Conservation (phyloP, 225 moss, liverwort and hornwort species). For the Rhytidiadelphus loreus region DNA sequence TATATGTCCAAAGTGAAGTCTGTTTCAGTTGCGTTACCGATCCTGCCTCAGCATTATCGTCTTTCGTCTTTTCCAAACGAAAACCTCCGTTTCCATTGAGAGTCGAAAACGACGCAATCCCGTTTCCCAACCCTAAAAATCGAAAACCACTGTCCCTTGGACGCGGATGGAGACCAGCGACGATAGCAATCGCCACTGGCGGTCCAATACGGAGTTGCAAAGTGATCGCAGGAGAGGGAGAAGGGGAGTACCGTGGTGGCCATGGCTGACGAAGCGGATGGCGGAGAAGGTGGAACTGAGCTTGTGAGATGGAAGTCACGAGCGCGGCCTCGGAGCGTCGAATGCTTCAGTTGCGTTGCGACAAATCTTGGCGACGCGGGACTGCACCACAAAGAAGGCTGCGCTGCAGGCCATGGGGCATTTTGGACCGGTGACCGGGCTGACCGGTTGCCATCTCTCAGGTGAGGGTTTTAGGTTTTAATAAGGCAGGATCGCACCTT, state of each 20-base stretch:
- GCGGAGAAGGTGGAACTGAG: background rate
- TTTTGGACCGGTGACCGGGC: background rate
- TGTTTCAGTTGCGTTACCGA: background rate
- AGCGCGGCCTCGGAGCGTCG: background rate
- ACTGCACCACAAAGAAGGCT: background rate
- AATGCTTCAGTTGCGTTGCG: background rate
- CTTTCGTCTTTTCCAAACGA: too few relatives aligned
- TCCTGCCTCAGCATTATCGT: background rate
- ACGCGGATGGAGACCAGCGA: background rate
- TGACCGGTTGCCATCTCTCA: background rate
- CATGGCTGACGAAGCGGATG: background rate
- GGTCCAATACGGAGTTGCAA: background rate
- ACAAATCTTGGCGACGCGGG: background rate
- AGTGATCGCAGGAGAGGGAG: background rate
- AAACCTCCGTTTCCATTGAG: background rate
- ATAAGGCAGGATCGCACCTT: background rate
- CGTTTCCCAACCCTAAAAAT: background rate
- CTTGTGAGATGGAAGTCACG: background rate
- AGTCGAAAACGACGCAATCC: background rate
- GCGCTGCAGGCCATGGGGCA: background rate
- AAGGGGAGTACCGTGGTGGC: slow-evolving; percentile 3
- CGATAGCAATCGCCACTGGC: background rate
- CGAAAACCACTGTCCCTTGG: background rate
- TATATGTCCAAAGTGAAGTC: background rate
- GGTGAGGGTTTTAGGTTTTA: background rate